A percentile compares a stretch with the other conserved stretches of the same genome.
Evolutionary conservation across 805 yeast genomes (phyloP).

Genomic region (Zygosaccharomyces pseudorouxii): DNA sequence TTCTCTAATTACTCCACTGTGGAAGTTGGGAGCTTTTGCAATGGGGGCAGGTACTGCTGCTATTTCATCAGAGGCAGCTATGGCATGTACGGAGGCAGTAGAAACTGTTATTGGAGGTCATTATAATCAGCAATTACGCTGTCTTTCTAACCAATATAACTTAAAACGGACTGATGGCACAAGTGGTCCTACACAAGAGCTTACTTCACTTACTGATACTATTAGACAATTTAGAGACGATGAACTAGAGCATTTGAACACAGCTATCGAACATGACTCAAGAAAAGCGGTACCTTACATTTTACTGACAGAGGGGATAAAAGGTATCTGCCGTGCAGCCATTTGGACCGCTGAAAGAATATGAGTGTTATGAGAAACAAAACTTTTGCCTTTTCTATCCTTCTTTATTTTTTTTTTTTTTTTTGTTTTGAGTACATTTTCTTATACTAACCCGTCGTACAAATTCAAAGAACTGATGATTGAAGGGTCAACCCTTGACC

Average conservation of each 20-base stretch:
- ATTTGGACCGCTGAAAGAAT: conserved; percentile 87
- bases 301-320: conserved; percentile 82
- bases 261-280: conserved; percentile 89
- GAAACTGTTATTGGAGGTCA: conserved; percentile 98
- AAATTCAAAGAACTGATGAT: conserved; percentile 71
- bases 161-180: conserved; percentile 36
- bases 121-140: conserved; percentile 84
- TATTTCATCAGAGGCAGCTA: conserved; percentile 90
- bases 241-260: conserved; percentile 90
- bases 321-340: conserved; percentile 78
- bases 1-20: conserved; percentile 81
- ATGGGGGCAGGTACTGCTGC: conserved; percentile 85
- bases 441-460: conserved; percentile 71
- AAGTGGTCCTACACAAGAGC: conserved; percentile 43
- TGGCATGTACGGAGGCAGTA: conserved; percentile 99
- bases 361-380: conserved; percentile 29
- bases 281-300: conserved; percentile 90
- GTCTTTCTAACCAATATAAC: conserved; percentile 61
- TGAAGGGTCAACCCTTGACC: conserved; percentile 72
- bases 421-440: neutral
- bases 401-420: neutral
- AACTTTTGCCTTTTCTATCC: too few species aligned
- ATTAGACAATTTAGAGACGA: conserved; percentile 84
- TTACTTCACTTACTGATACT: conserved; percentile 51
- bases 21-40: conserved; percentile 87